These are phyloP conservation scores for Lathyrus tuberosus DNA, from an alignment of 306 rosid genomes.

Conservation along the genomic window DNA sequence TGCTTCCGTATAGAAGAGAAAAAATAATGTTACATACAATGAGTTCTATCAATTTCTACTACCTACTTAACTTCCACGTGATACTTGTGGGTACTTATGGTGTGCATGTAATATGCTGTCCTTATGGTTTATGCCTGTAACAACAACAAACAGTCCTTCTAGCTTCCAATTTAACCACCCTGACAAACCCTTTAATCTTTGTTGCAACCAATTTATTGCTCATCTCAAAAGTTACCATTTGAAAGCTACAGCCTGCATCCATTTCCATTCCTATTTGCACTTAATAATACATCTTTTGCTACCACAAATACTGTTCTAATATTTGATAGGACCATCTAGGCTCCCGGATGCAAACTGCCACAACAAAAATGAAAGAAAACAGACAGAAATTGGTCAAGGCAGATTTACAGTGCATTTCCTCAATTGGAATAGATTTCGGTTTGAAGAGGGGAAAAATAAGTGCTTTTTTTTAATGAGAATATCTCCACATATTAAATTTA, in stretches of 20 bases:
- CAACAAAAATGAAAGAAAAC: background rate
- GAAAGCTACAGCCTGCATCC: slow-evolving; percentile 38
- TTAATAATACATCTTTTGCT: slow-evolving; percentile 9
- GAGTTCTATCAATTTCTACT: slow-evolving; percentile 28
- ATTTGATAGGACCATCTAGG: slow-evolving; percentile 93
- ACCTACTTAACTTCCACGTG: slow-evolving; percentile 21
- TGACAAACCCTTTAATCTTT: slow-evolving; percentile 8
- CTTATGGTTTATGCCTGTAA: background rate
- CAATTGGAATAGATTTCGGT: background rate
- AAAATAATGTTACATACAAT: slow-evolving; percentile 20
- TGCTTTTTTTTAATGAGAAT: background rate
- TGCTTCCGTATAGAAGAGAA: slow-evolving; percentile 15
- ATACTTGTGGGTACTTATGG: background rate
- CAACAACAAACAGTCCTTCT: background rate
- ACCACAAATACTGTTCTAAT: slow-evolving; percentile 46
- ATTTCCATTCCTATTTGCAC: slow-evolving; percentile 31
- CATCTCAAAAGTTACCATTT: slow-evolving; percentile 26
- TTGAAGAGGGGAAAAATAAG: slow-evolving; percentile 18
- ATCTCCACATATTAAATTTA: slow-evolving; percentile 21
- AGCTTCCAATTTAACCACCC: slow-evolving; percentile 25
- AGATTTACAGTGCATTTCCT: slow-evolving; percentile 10
- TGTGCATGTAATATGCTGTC: slow-evolving; percentile 26
- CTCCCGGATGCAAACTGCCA: slow-evolving; percentile 96
- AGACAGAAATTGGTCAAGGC: slow-evolving; percentile 4
- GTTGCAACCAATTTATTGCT: slow-evolving; percentile 31